These are phyloP conservation scores for Vigna reflexopilosa DNA, from an alignment of 306 rosid genomes.

Conservation along the genomic window DNA sequence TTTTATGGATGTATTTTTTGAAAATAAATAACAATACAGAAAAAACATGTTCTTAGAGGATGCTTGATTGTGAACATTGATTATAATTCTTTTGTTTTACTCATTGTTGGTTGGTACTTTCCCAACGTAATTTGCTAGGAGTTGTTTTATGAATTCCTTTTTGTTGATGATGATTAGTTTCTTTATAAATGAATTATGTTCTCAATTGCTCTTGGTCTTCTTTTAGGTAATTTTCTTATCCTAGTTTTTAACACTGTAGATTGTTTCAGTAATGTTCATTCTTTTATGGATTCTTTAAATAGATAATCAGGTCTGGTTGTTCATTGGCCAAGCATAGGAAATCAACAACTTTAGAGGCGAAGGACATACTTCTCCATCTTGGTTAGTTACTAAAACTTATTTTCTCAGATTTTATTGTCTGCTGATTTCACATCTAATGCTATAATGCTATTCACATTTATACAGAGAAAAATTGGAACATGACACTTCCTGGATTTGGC, in stretches of 20 bases:
- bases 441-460: constrained; percentile 34
- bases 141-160: constrained; percentile 32
- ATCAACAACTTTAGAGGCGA: constrained; percentile 83
- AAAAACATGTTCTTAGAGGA: neutral
- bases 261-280: constrained; percentile 12
- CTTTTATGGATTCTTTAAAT: constrained; percentile 34
- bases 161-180: constrained; percentile 11
- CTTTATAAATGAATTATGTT: constrained; percentile 6
- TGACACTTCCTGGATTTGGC: constrained; percentile 91
- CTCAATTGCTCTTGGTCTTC: neutral
- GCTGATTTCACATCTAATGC: constrained; percentile 32
- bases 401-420: constrained; percentile 8
- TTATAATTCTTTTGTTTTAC: neutral
- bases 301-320: constrained; percentile 95
- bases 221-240: constrained; percentile 7
- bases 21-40: neutral
- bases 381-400: constrained; percentile 62
- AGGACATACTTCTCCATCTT: constrained; percentile 91
- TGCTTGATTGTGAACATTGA: neutral
- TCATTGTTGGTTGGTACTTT: neutral
- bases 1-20: neutral
- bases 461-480: constrained; percentile 88
- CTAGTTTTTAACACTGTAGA: neutral
- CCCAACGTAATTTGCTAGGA: constrained; percentile 14
- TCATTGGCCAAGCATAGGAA: constrained; percentile 92